Base-by-base conservation (phyloP, 148 eudicot genomes). In the Camellia lanceoleosa region DNA sequence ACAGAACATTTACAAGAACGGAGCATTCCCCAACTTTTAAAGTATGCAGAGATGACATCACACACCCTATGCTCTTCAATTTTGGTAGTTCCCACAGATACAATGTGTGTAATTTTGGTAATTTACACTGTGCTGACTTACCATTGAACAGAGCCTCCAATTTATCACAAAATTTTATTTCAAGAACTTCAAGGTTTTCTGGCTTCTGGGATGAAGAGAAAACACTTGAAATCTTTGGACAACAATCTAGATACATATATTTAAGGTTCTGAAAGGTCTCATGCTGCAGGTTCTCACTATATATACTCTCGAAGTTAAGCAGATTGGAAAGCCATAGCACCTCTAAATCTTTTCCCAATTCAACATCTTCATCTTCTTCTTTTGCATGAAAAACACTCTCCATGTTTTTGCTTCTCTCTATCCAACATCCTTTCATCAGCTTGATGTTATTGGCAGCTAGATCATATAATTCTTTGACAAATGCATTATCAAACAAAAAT, bases 351-450 rank as follows among this genome's bases (percentile, higher is more conserved):
- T 30, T 46, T 12, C 52, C 68, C 61, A 73, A 52, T 64, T 65
- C 56, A 30, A 77, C 63, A 73, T 63, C 61, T 12, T 47, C 62
- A 5, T 56, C 77, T 2, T 43, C 38, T 71, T 85, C 70, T 16
- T 71, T 13, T 7, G 41, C 61, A 18, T 15, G 30, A n/a, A 82
- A 67, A 68, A 80, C 16, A 55, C 60, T 60, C 76, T 73, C 46
- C 79, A 84, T 80, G 38, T 80, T 13, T 3, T 16, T 14, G 78
- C 89, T 82, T 12, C 87, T 82, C 75, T 85, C 83, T 47, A 87
- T 78, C 87, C 87, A 87, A 68, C 82, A 87, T 9, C 84, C 85
- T 68, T 71, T 82, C 62, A 82, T 5, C 16, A 18, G 16, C 72
- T 63, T 73, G 68, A 81, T 58, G 16, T 20, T 74, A 5, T 63